Percentiles rank a stretch among this genome's conserved stretches.
These are phyloP conservation scores for Pseudoneurospora amorphoporcata DNA, from an alignment of 495 filamentous ascomycete species.

Conservation along the genomic window DNA sequence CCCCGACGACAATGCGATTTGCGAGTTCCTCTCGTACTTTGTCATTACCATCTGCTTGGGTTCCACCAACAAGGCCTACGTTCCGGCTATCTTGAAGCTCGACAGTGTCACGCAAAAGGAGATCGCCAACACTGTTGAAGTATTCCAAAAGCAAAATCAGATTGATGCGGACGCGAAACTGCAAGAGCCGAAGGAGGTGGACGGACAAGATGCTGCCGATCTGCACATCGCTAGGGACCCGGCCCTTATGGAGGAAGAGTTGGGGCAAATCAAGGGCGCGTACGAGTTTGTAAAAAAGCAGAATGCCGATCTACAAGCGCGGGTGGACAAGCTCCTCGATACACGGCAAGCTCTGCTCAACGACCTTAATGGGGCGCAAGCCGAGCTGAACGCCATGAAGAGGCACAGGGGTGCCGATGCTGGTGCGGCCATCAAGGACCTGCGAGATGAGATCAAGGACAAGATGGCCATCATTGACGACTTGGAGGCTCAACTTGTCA, in stretches of 20 bases:
- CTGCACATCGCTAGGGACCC: conserved; percentile 16
- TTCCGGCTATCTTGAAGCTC: conserved; percentile 31
- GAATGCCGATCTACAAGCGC: conserved; percentile 23
- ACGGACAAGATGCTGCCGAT: conserved; percentile 1
- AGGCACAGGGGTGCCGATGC: conserved; percentile 18
- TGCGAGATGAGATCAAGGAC: conserved; percentile 32
- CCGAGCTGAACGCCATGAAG: conserved; percentile 21
- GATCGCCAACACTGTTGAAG: conserved; percentile 25
- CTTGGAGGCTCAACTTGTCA: conserved; percentile 28
- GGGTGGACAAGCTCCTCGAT: conserved; percentile 24
- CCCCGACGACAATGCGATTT: conserved; percentile 26
- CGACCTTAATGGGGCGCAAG: conserved; percentile 17
- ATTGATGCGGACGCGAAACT: conserved; percentile 5
- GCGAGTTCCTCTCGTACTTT: conserved; percentile 54
- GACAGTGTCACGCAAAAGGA: conserved; percentile 24
- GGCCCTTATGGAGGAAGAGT: conserved; percentile 24
- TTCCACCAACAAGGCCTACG: conserved; percentile 43
- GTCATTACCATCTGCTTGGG: conserved; percentile 52
- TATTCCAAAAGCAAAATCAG: conserved; percentile 13
- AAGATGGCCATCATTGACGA: conserved; percentile 27
- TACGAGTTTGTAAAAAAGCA: conserved; percentile 20
- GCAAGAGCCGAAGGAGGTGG: conserved; percentile 1
- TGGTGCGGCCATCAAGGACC: conserved; percentile 19
- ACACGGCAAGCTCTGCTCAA: conserved; percentile 18
- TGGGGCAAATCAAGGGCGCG: conserved; percentile 20